Percentiles rank a stretch among this genome's conserved stretches.
These are phyloP conservation scores for Neonectria ditissima DNA, from an alignment of 2,329 filamentous ascomycete genomes.

Conservation along the genomic window DNA sequence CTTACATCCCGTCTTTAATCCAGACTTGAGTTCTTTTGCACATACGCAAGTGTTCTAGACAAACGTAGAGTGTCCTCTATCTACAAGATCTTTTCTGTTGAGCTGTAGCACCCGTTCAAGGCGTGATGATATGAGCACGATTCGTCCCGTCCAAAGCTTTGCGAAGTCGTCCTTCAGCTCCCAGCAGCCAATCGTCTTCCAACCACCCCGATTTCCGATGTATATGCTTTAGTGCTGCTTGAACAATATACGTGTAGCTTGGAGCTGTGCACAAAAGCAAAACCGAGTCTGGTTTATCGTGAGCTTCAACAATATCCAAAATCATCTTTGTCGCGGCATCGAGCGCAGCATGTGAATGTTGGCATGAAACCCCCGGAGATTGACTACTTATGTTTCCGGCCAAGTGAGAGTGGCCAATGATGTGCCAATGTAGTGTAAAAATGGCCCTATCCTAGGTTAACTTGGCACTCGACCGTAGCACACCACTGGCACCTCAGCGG, in stretches of 20 bases:
- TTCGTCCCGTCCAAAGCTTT: background rate
- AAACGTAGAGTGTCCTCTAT: no score
- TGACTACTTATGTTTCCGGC: background rate
- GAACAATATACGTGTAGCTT: background rate
- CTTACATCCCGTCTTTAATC: no score
- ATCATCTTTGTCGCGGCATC: constrained; percentile 11
- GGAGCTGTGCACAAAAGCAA: background rate
- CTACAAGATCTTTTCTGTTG: no score
- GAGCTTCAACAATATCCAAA: background rate
- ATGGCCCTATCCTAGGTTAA: background rate
- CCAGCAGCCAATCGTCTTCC: background rate
- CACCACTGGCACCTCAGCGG: background rate
- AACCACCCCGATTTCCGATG: background rate
- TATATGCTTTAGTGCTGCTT: background rate
- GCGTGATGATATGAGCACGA: no score
- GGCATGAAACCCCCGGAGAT: background rate
- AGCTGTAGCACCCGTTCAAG: no score
- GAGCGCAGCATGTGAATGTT: constrained; percentile 2
- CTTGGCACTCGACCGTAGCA: background rate
- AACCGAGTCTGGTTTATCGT: background rate
- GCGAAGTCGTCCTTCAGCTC: background rate
- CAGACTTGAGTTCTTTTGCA: no score
- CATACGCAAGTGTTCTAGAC: no score
- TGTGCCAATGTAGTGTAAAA: constrained; percentile 13
- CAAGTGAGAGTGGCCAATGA: background rate